phyloP scores from a whole-genome alignment of 2,329 filamentous ascomycete species.

The Ceratocystis diversiconidia region DNA sequence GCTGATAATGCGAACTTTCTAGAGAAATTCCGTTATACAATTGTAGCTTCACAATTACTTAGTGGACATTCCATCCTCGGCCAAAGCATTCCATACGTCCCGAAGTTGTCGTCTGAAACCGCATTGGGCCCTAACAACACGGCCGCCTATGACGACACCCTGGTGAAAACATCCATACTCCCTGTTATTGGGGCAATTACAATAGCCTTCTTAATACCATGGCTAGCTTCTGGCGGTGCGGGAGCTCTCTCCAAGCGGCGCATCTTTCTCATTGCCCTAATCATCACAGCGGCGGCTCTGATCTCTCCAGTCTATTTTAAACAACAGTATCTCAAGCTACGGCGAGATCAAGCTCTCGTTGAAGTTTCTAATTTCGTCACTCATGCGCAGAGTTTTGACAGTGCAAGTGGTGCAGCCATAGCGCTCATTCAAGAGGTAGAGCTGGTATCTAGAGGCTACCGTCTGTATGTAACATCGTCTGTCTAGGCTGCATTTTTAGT shows the following conservation, averaged over 20 bases:
- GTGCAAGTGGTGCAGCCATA: slow-evolving; percentile 58
- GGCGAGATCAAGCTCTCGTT: slow-evolving; percentile 59
- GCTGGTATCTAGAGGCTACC: slow-evolving; percentile 78
- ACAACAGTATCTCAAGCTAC: slow-evolving; percentile 67
- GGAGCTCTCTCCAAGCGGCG: slow-evolving; percentile 40
- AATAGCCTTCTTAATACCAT: slow-evolving; percentile 59
- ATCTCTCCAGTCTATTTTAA: slow-evolving; percentile 56
- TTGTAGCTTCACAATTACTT: slow-evolving; percentile 80
- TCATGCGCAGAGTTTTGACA: slow-evolving; percentile 68
- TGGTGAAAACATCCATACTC: slow-evolving; percentile 31
- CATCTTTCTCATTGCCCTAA: slow-evolving; percentile 32
- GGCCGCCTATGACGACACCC: slow-evolving; percentile 25
- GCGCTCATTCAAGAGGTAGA: slow-evolving; percentile 90
- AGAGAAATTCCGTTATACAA: slow-evolving; percentile 84
- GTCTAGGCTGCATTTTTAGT: slow-evolving; percentile 4
- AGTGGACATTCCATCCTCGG: slow-evolving; percentile 48
- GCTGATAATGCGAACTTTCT: slow-evolving; percentile 74
- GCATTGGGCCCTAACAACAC: slow-evolving; percentile 9
- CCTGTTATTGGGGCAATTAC: slow-evolving; percentile 52
- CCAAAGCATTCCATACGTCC: slow-evolving; percentile 20
- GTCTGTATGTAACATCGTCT: slow-evolving; percentile 43
- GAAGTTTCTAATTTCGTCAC: slow-evolving; percentile 55
- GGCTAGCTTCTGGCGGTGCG: slow-evolving; percentile 41
- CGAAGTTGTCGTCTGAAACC: slow-evolving; percentile 3
- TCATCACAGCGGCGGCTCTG: slow-evolving; percentile 38